Percentiles rank a stretch among this genome's conserved stretches.
phyloP scores from a whole-genome alignment of 2,329 filamentous ascomycete species.

The Clonostachys solani region DNA sequence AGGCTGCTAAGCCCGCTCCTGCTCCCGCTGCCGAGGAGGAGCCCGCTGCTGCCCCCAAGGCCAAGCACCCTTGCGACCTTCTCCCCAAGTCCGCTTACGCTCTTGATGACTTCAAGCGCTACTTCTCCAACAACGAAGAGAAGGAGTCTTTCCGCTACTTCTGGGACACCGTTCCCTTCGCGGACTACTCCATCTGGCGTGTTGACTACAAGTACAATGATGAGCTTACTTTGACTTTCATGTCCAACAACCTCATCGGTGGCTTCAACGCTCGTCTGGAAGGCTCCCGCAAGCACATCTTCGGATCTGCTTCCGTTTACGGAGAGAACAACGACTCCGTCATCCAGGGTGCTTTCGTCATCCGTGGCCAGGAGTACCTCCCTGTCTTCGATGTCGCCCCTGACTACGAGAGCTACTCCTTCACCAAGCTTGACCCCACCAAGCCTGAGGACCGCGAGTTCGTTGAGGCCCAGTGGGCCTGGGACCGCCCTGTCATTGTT shows the following conservation, averaged over 20 bases:
- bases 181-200: constrained; percentile 94
- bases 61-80: constrained; percentile 92
- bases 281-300: constrained; percentile 96
- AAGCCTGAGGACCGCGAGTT: constrained; percentile 82
- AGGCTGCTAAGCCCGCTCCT: constrained; percentile 58
- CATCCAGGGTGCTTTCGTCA: constrained; percentile 89
- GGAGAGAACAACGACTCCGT: constrained; percentile 84
- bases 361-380: constrained; percentile 82
- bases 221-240: constrained; percentile 95
- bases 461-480: constrained; percentile 83
- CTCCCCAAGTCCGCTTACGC: constrained; percentile 76
- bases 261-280: constrained; percentile 98
- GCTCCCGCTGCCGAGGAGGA: constrained; percentile 27
- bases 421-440: constrained; percentile 90
- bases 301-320: constrained; percentile 86
- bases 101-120: constrained; percentile 97
- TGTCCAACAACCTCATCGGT: constrained; percentile 97
- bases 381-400: constrained; percentile 96
- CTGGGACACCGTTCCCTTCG: constrained; percentile 92
- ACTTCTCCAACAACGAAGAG: constrained; percentile 95
- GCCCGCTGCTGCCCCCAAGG: constrained; percentile 66
- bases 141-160: constrained; percentile 89
- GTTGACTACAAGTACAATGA: constrained; percentile 99
- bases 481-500: constrained; percentile 79
- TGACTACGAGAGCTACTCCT: constrained; percentile 94